These are phyloP conservation scores for Epichloe sp. DNA, from an alignment of 2,329 filamentous ascomycete genomes.

Conservation along the genomic window DNA sequence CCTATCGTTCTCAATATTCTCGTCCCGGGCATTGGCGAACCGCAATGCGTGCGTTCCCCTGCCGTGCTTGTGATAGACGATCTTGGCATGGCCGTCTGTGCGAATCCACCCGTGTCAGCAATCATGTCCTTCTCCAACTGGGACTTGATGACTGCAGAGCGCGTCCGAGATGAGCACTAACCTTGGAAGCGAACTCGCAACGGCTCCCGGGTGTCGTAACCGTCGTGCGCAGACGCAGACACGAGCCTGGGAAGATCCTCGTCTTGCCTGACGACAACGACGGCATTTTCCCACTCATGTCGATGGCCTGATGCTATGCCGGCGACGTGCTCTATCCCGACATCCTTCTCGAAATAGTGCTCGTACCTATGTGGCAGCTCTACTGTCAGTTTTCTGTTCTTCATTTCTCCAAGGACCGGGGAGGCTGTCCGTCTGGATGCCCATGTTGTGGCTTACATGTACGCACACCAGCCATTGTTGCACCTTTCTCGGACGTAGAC, in stretches of 20 bases:
- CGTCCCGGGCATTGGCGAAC: conserved; percentile 11
- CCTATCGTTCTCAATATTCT: conserved; percentile 16
- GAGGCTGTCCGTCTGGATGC: too few relatives aligned
- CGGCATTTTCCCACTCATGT: conserved; percentile 15
- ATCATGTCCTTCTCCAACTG: background rate
- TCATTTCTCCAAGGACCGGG: too few relatives aligned
- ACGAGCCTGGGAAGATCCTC: conserved; percentile 9
- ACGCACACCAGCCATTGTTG: conserved; percentile 15
- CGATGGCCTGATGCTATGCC: conserved; percentile 9
- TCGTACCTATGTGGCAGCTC: conserved; percentile 4
- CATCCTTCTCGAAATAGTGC: conserved; percentile 15
- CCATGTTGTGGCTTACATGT: conserved; percentile 9
- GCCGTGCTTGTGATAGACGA: conserved; percentile 24
- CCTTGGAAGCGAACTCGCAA: background rate
- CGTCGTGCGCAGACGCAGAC: conserved; percentile 17
- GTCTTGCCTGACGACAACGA: conserved; percentile 9
- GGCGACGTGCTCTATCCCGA: conserved; percentile 3
- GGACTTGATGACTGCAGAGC: too few relatives aligned
- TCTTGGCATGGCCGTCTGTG: conserved; percentile 12
- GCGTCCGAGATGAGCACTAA: background rate
- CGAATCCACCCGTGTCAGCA: conserved; percentile 1
- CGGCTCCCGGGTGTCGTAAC: conserved; percentile 12
- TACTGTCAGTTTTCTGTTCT: too few relatives aligned
- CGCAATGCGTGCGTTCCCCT: conserved; percentile 20
- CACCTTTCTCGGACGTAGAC: conserved; percentile 13